These are phyloP conservation scores for Mycena alexandri DNA, from an alignment of 768 basidiomycete species.

Conservation along the genomic window DNA sequence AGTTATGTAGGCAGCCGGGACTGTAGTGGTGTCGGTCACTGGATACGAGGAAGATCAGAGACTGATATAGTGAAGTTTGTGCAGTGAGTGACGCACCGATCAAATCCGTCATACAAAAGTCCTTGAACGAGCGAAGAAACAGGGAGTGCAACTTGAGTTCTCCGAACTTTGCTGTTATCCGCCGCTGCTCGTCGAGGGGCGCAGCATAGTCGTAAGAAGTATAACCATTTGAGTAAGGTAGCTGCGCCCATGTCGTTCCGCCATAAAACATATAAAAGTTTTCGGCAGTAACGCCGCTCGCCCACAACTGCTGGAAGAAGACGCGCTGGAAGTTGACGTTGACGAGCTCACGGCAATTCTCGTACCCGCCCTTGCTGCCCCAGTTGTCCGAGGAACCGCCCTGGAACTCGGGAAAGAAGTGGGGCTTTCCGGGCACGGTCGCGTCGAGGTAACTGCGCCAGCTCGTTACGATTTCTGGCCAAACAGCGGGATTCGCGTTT, in stretches of 20 bases:
- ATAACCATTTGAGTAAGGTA: constrained; percentile 30
- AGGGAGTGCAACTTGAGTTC: constrained; percentile 70
- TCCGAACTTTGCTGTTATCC: constrained; percentile 63
- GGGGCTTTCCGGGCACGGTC: constrained; percentile 27
- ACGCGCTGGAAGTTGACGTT: constrained; percentile 66
- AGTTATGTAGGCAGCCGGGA: constrained; percentile 55
- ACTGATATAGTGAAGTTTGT: constrained; percentile 44
- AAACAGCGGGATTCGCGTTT: constrained; percentile 63
- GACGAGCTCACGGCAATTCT: constrained; percentile 60
- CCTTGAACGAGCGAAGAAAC: constrained; percentile 67
- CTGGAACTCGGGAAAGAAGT: constrained; percentile 52
- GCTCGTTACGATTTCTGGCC: constrained; percentile 47
- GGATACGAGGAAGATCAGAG: constrained; percentile 39
- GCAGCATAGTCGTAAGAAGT: constrained; percentile 72
- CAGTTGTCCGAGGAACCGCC: constrained; percentile 70
- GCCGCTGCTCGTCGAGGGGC: constrained; percentile 63
- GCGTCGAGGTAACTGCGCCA: constrained; percentile 28
- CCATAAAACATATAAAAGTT: constrained; percentile 73
- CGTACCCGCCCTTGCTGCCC: constrained; percentile 57
- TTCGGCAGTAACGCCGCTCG: constrained; percentile 68
- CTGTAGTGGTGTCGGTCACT: constrained; percentile 37
- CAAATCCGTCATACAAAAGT: constrained; percentile 68
- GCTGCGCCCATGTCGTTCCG: constrained; percentile 32
- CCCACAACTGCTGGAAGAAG: constrained; percentile 69
- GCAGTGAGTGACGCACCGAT: constrained; percentile 47